Evolutionary conservation across 202 grass and related monocot species (phyloP), one percentile per base, ranked within the genome.

Genomic region (Setaria viridis): DNA sequence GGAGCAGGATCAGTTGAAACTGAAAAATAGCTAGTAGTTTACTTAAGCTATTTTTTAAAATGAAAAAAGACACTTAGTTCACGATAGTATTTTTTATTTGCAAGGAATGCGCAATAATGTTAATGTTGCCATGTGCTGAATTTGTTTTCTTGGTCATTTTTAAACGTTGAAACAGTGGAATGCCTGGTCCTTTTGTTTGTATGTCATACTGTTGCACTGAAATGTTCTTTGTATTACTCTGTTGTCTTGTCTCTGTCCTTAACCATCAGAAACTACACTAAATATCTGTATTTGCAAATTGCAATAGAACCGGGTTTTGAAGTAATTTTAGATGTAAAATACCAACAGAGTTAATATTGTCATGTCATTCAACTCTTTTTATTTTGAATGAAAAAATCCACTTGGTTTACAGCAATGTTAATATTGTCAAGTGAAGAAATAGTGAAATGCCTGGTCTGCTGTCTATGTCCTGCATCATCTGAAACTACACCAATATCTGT

Each of bases 211-310:
- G 20, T 19, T 16, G 37, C 25, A 42, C 42, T 55, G 21, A 74
- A 57, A 0, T 69, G 54, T 51, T 39, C 9, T 51, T 15, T 21
- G 4, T 41, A 11, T 20, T 2, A 68, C 30, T 58, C 48, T 30
- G 41, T 25, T 25, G 25, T 25, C 5, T 78, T 5, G 12, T 49
- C 41, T 32, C 6, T 60, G 19, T 4, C 15, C 65, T 79, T 39
- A 29, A 74, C 19, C 29, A 59, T 64, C 54, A 56, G 21, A 71
- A 82, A 64, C 78, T 71, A 20, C 43, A 85, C 3, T 25, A 54
- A 53, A 37, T 47, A 1, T 53, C 32, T 69, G 16, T 55, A 51
- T 70, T 30, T 63, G 21, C 1, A 48, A 7, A 71, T 48, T 29
- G 42, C 41, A 55, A 48, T 49, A 5, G 37, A 34, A 50, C 33